Percentiles rank a stretch among this genome's conserved stretches.
Conservation (phyloP, 805 yeast genomes). For the Teunomyces atbi region DNA sequence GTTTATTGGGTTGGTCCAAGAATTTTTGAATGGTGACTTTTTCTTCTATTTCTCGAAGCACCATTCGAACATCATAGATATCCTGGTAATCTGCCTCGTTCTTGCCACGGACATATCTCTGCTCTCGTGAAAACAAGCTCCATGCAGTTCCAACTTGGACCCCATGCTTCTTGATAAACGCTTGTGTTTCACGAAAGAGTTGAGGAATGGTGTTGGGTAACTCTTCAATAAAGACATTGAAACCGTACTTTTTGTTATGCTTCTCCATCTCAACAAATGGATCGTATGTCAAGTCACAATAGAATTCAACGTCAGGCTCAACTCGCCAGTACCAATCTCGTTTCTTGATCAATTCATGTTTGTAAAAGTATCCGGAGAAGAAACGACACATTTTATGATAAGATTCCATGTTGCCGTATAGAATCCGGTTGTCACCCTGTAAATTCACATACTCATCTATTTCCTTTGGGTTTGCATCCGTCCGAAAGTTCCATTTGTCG, state of each 20-base stretch:
- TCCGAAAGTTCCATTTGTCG: slow-evolving; percentile 66
- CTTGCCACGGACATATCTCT: slow-evolving; percentile 21
- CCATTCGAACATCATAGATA: slow-evolving; percentile 16
- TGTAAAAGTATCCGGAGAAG: slow-evolving; percentile 78
- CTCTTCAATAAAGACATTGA: slow-evolving; percentile 77
- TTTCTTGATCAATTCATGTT: slow-evolving; percentile 68
- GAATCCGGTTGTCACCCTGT: slow-evolving; percentile 81
- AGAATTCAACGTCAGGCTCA: slow-evolving; percentile 89
- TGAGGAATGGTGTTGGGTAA: slow-evolving; percentile 79
- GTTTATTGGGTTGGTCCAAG: slow-evolving; percentile 19
- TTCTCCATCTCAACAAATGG: slow-evolving; percentile 81
- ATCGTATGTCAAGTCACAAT: slow-evolving; percentile 89
- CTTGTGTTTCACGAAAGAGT: slow-evolving; percentile 68
- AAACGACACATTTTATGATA: slow-evolving; percentile 97
- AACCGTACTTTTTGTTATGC: slow-evolving; percentile 74
- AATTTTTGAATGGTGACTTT: slow-evolving; percentile 25
- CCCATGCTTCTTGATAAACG: slow-evolving; percentile 46
- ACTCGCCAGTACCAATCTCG: slow-evolving; percentile 96
- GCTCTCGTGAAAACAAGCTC: slow-evolving; percentile 50
- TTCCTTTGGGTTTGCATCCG: slow-evolving; percentile 36
- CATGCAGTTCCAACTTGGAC: slow-evolving; percentile 8
- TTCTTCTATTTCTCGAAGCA: slow-evolving; percentile 27
- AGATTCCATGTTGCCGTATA: slow-evolving; percentile 79
- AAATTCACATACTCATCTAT: slow-evolving; percentile 57
- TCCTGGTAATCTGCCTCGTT: slow-evolving; percentile 22